A percentile compares a stretch with the other conserved stretches of the same genome.
phyloP scores from a whole-genome alignment of 2,329 filamentous ascomycete species.

The Ceratocystis papillata region DNA sequence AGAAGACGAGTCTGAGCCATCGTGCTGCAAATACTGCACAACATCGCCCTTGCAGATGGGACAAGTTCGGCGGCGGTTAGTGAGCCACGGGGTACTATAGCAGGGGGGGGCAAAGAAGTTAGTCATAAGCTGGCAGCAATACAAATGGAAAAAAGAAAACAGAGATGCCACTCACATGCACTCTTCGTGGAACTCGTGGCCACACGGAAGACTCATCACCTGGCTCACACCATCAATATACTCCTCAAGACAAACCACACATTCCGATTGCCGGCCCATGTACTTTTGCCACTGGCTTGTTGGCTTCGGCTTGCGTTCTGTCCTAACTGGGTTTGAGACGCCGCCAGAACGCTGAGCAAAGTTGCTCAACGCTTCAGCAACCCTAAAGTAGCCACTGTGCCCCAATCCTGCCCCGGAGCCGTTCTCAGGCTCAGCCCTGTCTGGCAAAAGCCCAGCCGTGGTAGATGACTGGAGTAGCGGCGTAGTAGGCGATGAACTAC shows the following conservation, averaged over 20 bases:
- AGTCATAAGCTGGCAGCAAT: background rate
- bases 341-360: constrained; percentile 32
- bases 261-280: constrained; percentile 65
- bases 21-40: constrained; percentile 51
- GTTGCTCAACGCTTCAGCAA: constrained; percentile 28
- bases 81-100: constrained; percentile 83
- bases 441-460: background rate
- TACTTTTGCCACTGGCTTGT: constrained; percentile 52
- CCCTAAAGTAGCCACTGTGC: constrained; percentile 22
- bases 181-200: constrained; percentile 93
- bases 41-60: constrained; percentile 98
- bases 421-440: constrained; percentile 34
- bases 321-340: background rate
- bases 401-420: constrained; percentile 42
- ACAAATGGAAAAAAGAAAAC: background rate
- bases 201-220: constrained; percentile 95
- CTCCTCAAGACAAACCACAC: constrained; percentile 92
- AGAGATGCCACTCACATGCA: constrained; percentile 67
- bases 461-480: constrained; percentile 59
- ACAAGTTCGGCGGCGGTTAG: constrained; percentile 88
- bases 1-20: background rate
- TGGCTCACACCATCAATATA: constrained; percentile 88
- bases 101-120: constrained; percentile 25
- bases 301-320: constrained; percentile 13
- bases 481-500: constrained; percentile 60